Conservation (phyloP, 768 basidiomycete genomes). For the Jaapia argillacea region DNA sequence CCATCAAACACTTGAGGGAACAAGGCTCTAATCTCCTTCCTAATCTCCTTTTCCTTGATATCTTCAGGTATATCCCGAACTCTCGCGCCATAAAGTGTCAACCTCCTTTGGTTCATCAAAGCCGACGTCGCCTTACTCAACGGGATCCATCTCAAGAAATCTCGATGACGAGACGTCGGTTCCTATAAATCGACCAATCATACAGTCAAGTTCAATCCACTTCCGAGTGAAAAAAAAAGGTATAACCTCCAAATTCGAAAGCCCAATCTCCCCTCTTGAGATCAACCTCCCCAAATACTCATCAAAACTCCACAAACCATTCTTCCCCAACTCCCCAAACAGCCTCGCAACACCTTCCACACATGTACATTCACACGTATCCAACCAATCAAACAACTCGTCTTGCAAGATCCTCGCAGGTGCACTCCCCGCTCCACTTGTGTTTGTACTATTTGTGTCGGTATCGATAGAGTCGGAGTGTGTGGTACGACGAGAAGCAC, state of each 20-base stretch:
- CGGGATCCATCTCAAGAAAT: constrained; percentile 65
- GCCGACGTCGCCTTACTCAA: constrained; percentile 50
- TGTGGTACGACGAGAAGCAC: constrained; percentile 51
- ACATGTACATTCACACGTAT: constrained; percentile 37
- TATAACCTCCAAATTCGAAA: constrained; percentile 44
- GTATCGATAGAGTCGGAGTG: constrained; percentile 50
- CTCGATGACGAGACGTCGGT: constrained; percentile 50
- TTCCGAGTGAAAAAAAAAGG: neutral
- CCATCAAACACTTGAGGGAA: constrained; percentile 65
- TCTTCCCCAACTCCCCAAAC: constrained; percentile 62
- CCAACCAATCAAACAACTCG: constrained; percentile 74
- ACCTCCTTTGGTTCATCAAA: constrained; percentile 56
- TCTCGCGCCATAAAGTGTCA: constrained; percentile 59
- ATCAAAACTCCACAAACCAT: constrained; percentile 64
- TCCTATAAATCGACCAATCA: constrained; percentile 20
- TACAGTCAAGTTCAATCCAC: neutral
- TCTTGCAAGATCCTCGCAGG: constrained; percentile 62
- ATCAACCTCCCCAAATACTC: constrained; percentile 74
- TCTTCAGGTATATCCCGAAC: constrained; percentile 67
- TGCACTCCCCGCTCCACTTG: constrained; percentile 9
- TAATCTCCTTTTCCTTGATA: constrained; percentile 55
- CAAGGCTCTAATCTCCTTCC: constrained; percentile 53
- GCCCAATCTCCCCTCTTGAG: constrained; percentile 60
- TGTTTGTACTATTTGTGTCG: neutral
- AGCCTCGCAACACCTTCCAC: constrained; percentile 55